Base-by-base conservation (phyloP, 2,329 filamentous ascomycete species). In the Ophiostoma quercus region DNA sequence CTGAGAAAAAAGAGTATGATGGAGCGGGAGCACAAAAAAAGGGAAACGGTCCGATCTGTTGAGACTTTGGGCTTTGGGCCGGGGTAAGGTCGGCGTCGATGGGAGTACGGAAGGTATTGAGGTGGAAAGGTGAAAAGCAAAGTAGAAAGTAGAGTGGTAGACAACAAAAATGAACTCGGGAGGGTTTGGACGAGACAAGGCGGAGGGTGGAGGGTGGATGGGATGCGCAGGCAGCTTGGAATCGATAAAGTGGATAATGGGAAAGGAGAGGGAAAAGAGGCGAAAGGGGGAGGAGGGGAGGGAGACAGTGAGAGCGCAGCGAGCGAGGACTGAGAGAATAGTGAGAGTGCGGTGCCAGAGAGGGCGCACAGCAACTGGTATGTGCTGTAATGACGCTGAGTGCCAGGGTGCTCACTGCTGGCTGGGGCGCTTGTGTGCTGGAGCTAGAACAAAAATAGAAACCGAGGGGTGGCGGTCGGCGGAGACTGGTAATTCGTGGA, bases 371-470 rank as follows among this genome's bases (percentile, higher is more conserved):
- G 39, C 34, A 39, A 66, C 6, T 66, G 37, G 63, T 41, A 14
- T 39, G 63, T 66, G n/a, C 37, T 66, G 37, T 65, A 65, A 37
- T 65, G 34, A 65, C 62, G 60, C 57, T 37, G 63, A 34, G 34
- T 34, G 34, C 34, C 34, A 34, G 34, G 8, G 34, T 34, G 34
- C 25, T 29, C 25, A 29, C 25, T 29, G 25, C 25, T 29, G 25
- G 57, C 57, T 37, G 63, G 41, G n/a, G 37, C 51, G 54, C 43
- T 25, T 57, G 32, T 1, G 3, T 34, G 34, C 34, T 34, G 34
- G 57, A 71, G 67, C 70, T 69, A 71, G 67, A 65, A 67, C 67
- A 43, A 69, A 69, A 71, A 63, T 69, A 67, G 70, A 69, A 71
- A 68, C 66, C 70, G 71, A 71, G 68, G 68, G 68, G 60, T 43